Evolutionary conservation across 176 grass and related monocot genomes (phyloP).

Genomic region (Carex littledalei): DNA sequence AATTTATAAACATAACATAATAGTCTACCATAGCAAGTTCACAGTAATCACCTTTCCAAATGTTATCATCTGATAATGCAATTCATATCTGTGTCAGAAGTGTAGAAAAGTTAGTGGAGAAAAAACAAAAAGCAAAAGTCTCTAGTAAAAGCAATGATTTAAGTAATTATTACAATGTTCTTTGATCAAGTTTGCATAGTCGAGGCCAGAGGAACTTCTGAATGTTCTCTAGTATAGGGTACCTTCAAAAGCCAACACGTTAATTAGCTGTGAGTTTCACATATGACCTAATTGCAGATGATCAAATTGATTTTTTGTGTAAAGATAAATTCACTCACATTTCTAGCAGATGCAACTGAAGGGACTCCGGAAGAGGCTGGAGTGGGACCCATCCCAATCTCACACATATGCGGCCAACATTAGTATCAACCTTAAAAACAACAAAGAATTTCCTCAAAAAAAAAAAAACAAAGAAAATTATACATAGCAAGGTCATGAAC

Average conservation of each 20-base stretch:
- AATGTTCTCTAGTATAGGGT: constrained; percentile 85
- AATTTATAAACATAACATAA: neutral
- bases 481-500: constrained; percentile 15
- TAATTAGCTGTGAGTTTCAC: constrained; percentile 14
- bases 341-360: constrained; percentile 81
- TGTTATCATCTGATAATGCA: constrained; percentile 99
- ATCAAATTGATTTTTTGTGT: neutral
- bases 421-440: constrained; percentile 86
- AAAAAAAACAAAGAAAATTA: constrained; percentile 25
- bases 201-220: constrained; percentile 95
- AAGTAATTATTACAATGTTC: constrained; percentile 58
- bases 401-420: constrained; percentile 87
- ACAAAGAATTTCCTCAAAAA: too few species aligned
- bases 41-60: constrained; percentile 68
- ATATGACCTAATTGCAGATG: neutral
- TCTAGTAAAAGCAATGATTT: constrained; percentile 16
- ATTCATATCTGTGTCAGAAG: constrained; percentile 51
- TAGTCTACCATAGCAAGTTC: neutral
- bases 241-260: constrained; percentile 43
- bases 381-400: constrained; percentile 96
- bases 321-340: constrained; percentile 41
- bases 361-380: constrained; percentile 75
- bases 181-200: constrained; percentile 82
- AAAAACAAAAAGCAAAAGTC: neutral
- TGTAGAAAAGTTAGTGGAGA: neutral